phyloP scores from a whole-genome alignment of 2,329 filamentous ascomycete genomes.

The Didymella lethalis region DNA sequence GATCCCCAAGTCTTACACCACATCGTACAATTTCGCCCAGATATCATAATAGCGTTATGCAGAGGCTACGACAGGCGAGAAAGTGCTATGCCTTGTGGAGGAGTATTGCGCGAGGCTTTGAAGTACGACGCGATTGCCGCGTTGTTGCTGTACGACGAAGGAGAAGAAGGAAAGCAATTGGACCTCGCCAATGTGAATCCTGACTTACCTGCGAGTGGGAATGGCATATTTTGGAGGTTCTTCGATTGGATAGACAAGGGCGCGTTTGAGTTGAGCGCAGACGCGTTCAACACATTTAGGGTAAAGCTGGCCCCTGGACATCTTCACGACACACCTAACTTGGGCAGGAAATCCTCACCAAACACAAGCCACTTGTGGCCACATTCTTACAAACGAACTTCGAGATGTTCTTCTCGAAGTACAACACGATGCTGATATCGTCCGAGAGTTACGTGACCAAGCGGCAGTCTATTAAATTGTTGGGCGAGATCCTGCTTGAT shows the following conservation, averaged over 20 bases:
- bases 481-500: slow-evolving; percentile 93
- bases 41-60: slow-evolving; percentile 87
- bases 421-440: slow-evolving; percentile 86
- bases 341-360: slow-evolving; percentile 86
- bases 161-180: slow-evolving; percentile 74
- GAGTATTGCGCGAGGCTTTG: slow-evolving; percentile 84
- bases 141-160: slow-evolving; percentile 92
- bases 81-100: slow-evolving; percentile 89
- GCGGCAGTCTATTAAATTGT: slow-evolving; percentile 94
- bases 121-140: slow-evolving; percentile 92
- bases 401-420: slow-evolving; percentile 88
- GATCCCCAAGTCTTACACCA: slow-evolving; percentile 89
- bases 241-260: slow-evolving; percentile 97
- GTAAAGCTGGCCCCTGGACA: slow-evolving; percentile 57
- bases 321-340: slow-evolving; percentile 24
- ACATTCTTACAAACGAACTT: slow-evolving; percentile 90
- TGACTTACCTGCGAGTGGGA: slow-evolving; percentile 75
- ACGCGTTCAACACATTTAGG: slow-evolving; percentile 96
- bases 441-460: slow-evolving; percentile 98
- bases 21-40: slow-evolving; percentile 83
- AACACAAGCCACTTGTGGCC: slow-evolving; percentile 90
- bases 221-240: slow-evolving; percentile 94
- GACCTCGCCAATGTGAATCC: slow-evolving; percentile 80
- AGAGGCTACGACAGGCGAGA: slow-evolving; percentile 89
- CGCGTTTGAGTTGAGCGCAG: slow-evolving; percentile 94